Conservation (phyloP, 2,329 filamentous ascomycete genomes). For the Ophiostoma perfectum region DNA sequence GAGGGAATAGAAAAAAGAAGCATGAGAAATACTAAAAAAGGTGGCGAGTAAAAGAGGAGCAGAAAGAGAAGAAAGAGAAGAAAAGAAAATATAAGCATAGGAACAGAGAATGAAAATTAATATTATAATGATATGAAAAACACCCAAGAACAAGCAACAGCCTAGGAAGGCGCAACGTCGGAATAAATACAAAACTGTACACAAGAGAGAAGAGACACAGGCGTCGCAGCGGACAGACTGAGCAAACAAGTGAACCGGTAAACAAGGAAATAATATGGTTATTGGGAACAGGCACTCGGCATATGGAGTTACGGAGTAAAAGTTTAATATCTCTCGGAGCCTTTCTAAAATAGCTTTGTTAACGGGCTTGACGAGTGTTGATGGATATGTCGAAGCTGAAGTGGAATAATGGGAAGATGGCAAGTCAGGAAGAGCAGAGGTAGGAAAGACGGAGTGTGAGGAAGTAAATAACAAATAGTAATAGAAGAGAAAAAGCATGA, state of each 20-base stretch:
- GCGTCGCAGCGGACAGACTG: no score
- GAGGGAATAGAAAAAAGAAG: background rate
- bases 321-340: background rate
- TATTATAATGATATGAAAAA: no score
- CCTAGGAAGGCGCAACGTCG: no score
- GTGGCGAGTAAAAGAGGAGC: background rate
- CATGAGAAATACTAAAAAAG: background rate
- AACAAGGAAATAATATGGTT: no score
- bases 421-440: background rate
- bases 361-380: conserved; percentile 1
- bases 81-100: no score
- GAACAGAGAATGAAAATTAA: no score
- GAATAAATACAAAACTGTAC: no score
- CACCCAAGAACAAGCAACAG: no score
- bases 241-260: no score
- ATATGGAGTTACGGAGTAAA: background rate
- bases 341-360: background rate
- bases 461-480: background rate
- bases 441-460: background rate
- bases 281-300: no score
- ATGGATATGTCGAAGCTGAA: background rate
- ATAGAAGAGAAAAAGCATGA: background rate
- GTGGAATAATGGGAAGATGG: background rate
- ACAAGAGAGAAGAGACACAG: no score
- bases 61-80: background rate